Base-by-base conservation (phyloP, 2,329 filamentous ascomycete species). In the Ilyonectria robusta region DNA sequence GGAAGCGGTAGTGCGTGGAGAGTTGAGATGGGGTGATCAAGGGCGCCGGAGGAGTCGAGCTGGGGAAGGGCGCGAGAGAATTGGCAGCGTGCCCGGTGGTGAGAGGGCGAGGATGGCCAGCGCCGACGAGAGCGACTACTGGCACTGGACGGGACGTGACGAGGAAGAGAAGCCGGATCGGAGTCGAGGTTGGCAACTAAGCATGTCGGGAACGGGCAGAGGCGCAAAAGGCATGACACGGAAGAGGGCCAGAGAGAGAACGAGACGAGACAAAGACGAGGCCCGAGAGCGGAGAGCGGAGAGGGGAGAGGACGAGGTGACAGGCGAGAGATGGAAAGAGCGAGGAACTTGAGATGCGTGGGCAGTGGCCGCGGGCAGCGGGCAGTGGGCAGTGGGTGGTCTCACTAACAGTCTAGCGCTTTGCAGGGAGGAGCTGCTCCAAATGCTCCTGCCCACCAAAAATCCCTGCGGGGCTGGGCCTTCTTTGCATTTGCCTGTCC, bases 251-350 rank as follows among this genome's bases (percentile, higher is more conserved):
- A 67, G 55, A 65, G 64, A 23, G 55, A 31, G 56, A 51, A 40
- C 65, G 59, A 66, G 64, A 59, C 58, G 67, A 46, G 53, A 47
- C 54, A 35, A 31, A 46, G 53, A 47, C 54, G 44, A 31, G 71
- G 62, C 60, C 64, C 47, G 56, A 55, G 67, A 72, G 67, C 67
- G 70, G 56, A 55, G 67, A 72, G 67, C 67, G 70, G 77, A 80
- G 76, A 72, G 75, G 69, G 19, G 76, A 72, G 75, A 75, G 71
- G 77, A 72, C 72, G 75, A 68, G 71, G 59, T 68, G 65, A 50
- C 54, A 73, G 48, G 69, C 63, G 65, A 67, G 58, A 51, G 53
- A 54, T 31, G 56, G 56, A 54, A 55, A 64, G 62, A 19, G 46
- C 48, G 58, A 53, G 63, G 63, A 66, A 57, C 53, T 62, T 54